Evolutionary conservation across 2,329 filamentous ascomycete genomes (phyloP).

Genomic region (Paracoccidioides lutzii): DNA sequence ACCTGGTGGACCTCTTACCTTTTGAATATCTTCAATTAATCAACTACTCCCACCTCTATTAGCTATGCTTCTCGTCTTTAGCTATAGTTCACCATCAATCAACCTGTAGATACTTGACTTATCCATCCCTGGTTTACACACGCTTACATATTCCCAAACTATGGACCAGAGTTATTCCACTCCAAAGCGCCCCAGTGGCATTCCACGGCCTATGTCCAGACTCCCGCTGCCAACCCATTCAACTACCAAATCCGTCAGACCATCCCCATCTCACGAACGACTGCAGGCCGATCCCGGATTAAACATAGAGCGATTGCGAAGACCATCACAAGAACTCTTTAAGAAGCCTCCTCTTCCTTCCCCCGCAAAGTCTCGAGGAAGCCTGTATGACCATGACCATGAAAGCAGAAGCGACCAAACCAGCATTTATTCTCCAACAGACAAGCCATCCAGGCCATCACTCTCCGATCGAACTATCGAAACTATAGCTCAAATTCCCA

Average conservation of each 20-base stretch:
- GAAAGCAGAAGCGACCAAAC: conserved; percentile 4
- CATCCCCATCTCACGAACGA: conserved; percentile 37
- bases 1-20: not conserved
- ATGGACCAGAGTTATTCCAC: conserved; percentile 26
- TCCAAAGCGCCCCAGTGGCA: conserved; percentile 22
- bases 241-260: conserved; percentile 29
- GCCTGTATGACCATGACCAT: conserved; percentile 14
- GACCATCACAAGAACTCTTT: conserved; percentile 28
- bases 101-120: not conserved
- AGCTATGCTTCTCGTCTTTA: not conserved
- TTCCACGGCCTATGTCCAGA: conserved; percentile 41
- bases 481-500: conserved; percentile 63
- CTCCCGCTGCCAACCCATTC: conserved; percentile 38
- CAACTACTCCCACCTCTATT: not conserved
- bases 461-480: conserved; percentile 64
- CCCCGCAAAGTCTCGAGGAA: conserved; percentile 14
- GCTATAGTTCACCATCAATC: not conserved
- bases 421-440: not conserved
- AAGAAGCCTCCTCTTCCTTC: conserved; percentile 22
- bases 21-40: not conserved
- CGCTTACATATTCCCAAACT: conserved; percentile 1
- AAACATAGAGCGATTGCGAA: conserved; percentile 24
- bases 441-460: conserved; percentile 17
- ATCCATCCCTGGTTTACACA: not conserved
- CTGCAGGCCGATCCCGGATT: conserved; percentile 30